Percentiles rank a stretch among this genome's conserved stretches.
These are phyloP conservation scores for Scheffersomyces insectosa DNA, from an alignment of 1,139 yeast species.

Conservation along the genomic window DNA sequence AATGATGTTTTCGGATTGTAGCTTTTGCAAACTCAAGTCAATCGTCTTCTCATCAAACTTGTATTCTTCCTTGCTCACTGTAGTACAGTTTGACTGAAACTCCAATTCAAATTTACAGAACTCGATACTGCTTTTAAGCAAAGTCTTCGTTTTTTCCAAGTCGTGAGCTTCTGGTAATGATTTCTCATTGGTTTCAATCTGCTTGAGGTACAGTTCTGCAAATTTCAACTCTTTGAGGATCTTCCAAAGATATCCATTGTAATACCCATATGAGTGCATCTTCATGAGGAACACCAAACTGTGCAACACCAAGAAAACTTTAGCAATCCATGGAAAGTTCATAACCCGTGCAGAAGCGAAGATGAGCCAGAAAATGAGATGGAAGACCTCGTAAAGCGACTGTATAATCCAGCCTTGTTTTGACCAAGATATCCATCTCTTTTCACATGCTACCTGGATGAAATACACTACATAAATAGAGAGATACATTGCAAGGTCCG, in stretches of 20 bases:
- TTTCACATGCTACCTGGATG: slow-evolving; percentile 53
- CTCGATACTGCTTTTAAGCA: slow-evolving; percentile 49
- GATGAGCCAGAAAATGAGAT: slow-evolving; percentile 49
- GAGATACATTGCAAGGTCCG: slow-evolving; percentile 72
- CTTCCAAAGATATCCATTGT: slow-evolving; percentile 84
- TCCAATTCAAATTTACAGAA: slow-evolving; percentile 67
- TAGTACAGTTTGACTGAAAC: slow-evolving; percentile 40
- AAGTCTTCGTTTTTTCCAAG: slow-evolving; percentile 25
- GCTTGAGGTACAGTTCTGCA: slow-evolving; percentile 37
- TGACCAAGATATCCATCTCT: slow-evolving; percentile 54
- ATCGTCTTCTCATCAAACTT: slow-evolving; percentile 15
- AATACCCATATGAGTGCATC: slow-evolving; percentile 86
- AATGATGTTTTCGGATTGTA: slow-evolving; percentile 22
- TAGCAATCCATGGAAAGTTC: slow-evolving; percentile 82
- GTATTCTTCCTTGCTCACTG: slow-evolving; percentile 13
- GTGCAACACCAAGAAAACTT: slow-evolving; percentile 78
- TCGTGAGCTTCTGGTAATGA: slow-evolving; percentile 11
- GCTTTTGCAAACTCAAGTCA: slow-evolving; percentile 18
- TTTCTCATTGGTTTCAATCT: slow-evolving; percentile 15
- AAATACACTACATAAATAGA: slow-evolving; percentile 56
- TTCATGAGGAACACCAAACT: slow-evolving; percentile 88
- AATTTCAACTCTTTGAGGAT: slow-evolving; percentile 56
- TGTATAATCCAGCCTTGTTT: slow-evolving; percentile 62
- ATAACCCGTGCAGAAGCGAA: slow-evolving; percentile 48
- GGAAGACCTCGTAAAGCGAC: slow-evolving; percentile 53